Percentiles rank a stretch among this genome's conserved stretches.
Evolutionary conservation across 2,329 filamentous ascomycete species (phyloP).

Genomic region (Aureobasidium sp.): DNA sequence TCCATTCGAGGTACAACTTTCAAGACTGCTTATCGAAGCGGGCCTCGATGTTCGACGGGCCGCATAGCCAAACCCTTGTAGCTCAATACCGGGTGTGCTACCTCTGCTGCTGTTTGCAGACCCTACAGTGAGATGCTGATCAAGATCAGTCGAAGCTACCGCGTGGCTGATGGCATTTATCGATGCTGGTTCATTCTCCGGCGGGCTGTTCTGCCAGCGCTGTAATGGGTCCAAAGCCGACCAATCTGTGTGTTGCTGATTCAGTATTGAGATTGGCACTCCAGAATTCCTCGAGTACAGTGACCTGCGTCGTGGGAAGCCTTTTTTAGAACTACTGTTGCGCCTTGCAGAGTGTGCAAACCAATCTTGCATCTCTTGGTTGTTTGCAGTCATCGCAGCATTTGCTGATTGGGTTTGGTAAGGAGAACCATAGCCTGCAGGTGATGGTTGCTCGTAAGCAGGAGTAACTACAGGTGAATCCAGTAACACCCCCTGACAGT

Average conservation of each 20-base stretch:
- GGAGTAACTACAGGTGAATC: neutral
- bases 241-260: constrained; percentile 7
- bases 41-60: constrained; percentile 1
- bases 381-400: constrained; percentile 12
- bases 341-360: constrained; percentile 2
- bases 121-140: constrained; percentile 16
- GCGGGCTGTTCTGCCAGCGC: constrained; percentile 61
- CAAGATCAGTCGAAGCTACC: constrained; percentile 34
- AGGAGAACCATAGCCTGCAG: neutral
- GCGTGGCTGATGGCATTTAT: constrained; percentile 56
- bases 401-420: neutral
- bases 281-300: constrained; percentile 8
- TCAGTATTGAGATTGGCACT: neutral
- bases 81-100: neutral
- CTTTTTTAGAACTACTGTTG: constrained; percentile 1
- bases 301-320: neutral
- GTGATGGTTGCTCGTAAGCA: neutral
- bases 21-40: constrained; percentile 8
- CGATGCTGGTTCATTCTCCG: constrained; percentile 60
- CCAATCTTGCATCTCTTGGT: constrained; percentile 8
- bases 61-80: neutral
- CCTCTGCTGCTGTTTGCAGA: constrained; percentile 9
- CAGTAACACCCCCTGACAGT: neutral
- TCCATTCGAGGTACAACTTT: constrained; percentile 5
- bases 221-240: constrained; percentile 45